Base-by-base conservation (phyloP, 1,284 basidiomycete species). In the Puccinia novopanici region DNA sequence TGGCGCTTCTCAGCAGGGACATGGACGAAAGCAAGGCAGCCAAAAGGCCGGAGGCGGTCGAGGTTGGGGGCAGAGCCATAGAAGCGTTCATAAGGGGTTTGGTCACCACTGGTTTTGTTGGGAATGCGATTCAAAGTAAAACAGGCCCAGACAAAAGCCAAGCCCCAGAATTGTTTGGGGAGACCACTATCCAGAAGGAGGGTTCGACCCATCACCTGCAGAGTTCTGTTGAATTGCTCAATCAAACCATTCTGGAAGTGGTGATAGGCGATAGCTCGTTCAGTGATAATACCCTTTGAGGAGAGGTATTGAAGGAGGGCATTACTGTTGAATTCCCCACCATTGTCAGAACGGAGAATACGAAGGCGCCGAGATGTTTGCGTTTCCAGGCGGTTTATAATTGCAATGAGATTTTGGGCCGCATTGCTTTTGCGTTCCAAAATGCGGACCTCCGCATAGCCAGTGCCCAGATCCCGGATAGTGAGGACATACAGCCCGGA, bases 61-160 rank as follows among this genome's bases (percentile, higher is more conserved):
- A 75, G 72, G 9, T 42, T 40, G 2, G 72, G 72, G 54, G 54
- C 55, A 0, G 30, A 30, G 10, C 52, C 54, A 17, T 27, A 57
- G 2, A 75, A 59, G 3, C n/a, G 8, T 48, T 75, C 17, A 10
- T 13, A 75, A 75, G 72, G 72, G n/a, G 72, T 75, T n/a, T 19
- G 37, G 0, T 40, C 22, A 0, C 55, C 37, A 3, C 37, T 34
- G 1, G 59, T 4, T 2, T 22, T 12, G 13, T 75, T 75, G 3
- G 55, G 72, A 0, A 75, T n/a, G 3, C 72, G 8, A 40, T 75
- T 75, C 42, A 48, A 24, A 2, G 45, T 70, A 48, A 8, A 45
- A 37, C 34, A 40, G 19, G 67, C 67, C 45, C 37, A 42, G 9
- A 71, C 24, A 34, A 48, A 71, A 2, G 42, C 68, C 2, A 45